Evolutionary conservation across 2,329 filamentous ascomycete genomes (phyloP).

Genomic region (Clonostachys byssicola): DNA sequence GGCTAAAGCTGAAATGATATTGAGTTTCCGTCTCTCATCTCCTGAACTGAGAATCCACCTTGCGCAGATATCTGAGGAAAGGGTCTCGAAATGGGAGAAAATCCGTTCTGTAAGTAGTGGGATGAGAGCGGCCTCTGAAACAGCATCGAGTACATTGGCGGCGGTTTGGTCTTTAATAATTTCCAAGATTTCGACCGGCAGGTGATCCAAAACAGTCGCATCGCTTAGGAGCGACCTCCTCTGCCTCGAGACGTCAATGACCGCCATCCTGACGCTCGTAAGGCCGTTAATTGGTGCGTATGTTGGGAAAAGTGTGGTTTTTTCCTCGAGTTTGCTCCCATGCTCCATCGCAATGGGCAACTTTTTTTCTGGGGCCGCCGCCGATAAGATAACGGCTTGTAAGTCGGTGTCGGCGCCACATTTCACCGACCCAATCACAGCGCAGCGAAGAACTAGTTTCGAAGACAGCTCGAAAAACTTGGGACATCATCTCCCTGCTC

Average conservation of each 20-base stretch:
- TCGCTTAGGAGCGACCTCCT: constrained; percentile 53
- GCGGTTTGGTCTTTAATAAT: constrained; percentile 61
- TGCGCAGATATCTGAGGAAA: constrained; percentile 80
- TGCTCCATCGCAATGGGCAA: not conserved
- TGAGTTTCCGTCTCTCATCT: constrained; percentile 27
- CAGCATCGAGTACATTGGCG: constrained; percentile 64
- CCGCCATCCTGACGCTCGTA: constrained; percentile 42
- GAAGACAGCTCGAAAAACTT: constrained; percentile 37
- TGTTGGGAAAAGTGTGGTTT: not conserved
- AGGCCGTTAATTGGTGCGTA: not conserved
- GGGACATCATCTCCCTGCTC: constrained; percentile 16
- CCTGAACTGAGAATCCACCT: constrained; percentile 61
- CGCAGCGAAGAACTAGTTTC: constrained; percentile 4
- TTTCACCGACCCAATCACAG: constrained; percentile 28
- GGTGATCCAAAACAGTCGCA: constrained; percentile 45
- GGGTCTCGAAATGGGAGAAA: constrained; percentile 68
- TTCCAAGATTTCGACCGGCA: constrained; percentile 68
- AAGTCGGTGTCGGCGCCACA: constrained; percentile 4
- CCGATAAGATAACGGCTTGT: not conserved
- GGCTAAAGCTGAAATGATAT: constrained; percentile 68
- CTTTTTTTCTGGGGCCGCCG: constrained; percentile 13
- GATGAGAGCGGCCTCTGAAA: constrained; percentile 66
- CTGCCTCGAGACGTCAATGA: constrained; percentile 50
- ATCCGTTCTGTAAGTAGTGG: constrained; percentile 67
- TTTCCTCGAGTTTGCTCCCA: constrained; percentile 1